phyloP scores from a whole-genome alignment of 768 basidiomycete genomes.

The Kwoniella bestiolae region DNA sequence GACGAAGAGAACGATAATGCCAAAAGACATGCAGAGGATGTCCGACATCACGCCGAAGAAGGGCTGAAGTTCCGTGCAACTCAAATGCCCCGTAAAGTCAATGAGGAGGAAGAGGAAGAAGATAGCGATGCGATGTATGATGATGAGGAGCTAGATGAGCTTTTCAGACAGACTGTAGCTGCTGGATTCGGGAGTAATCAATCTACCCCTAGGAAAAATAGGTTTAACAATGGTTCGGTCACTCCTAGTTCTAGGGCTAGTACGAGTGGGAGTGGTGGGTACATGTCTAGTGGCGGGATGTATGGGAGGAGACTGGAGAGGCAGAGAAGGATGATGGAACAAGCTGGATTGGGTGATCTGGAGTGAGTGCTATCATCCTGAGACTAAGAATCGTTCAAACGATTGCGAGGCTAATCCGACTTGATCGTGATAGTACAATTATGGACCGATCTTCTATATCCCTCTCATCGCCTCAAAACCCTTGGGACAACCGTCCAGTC shows the following conservation, averaged over 20 bases:
- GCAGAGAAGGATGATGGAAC: constrained; percentile 37
- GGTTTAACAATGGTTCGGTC: constrained; percentile 13
- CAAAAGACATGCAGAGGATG: constrained; percentile 36
- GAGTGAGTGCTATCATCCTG: constrained; percentile 29
- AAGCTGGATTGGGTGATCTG: constrained; percentile 48
- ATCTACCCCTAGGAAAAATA: constrained; percentile 24
- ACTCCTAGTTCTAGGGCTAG: constrained; percentile 33
- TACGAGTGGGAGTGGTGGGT: constrained; percentile 3
- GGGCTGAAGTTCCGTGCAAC: constrained; percentile 40
- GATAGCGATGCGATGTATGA: constrained; percentile 35
- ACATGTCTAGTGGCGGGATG: constrained; percentile 4
- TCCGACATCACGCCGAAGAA: constrained; percentile 44
- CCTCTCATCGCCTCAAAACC: constrained; percentile 32
- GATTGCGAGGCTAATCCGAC: too few relatives aligned
- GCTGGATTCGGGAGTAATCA: constrained; percentile 31
- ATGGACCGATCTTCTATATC: constrained; percentile 48
- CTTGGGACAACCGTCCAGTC: constrained; percentile 28
- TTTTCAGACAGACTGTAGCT: constrained; percentile 37
- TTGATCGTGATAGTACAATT: constrained; percentile 40
- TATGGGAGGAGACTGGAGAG: constrained; percentile 25
- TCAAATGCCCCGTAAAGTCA: constrained; percentile 30
- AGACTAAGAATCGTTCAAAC: too few relatives aligned
- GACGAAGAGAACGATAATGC: constrained; percentile 39
- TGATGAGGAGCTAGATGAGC: constrained; percentile 47
- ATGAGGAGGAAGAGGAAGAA: neutral